Base-by-base conservation (phyloP, 805 yeast species). In the Ogataea methylovora region DNA sequence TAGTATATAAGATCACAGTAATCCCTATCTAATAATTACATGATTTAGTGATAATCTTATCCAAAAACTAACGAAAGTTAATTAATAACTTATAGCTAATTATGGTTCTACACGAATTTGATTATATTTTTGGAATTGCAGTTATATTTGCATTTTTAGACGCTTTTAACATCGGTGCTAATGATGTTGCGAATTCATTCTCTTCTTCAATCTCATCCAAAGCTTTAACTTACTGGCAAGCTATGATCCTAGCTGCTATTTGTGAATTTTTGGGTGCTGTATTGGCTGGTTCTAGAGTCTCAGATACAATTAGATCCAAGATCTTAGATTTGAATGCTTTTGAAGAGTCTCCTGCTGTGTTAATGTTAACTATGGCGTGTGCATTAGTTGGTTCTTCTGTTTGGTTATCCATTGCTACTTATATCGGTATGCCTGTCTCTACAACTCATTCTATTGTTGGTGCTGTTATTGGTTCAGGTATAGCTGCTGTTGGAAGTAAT, bases 371-470 rank as follows among this genome's bases (percentile, higher is more conserved):
- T 20, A 81, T 81, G 88, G 67, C 80, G 14, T 74, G 82, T 61
- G 88, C 90, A 21, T 60, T 79, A 35, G 73, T 79, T 36, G 90
- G 88, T 29, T 77, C 86, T 5, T 76, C 88, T 2, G 29, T 65
- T 20, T 81, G 88, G 88, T 65, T 81, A 35, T 60, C 80, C 5
- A 35, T 76, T 39, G 88, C 88, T 26, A 82, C 88, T 12, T 41
- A 53, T 3, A 57, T 79, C 22, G 84, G 84, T 42, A 69, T 77
- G 71, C 88, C 88, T n/a, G 87, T 80, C 28, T 81, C 88, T 14
- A 79, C 88, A 13, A 81, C 90, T 9, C 88, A 82, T 50, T 76
- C 86, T 8, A 79, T 82, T 43, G 80, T 81, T 33, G 88, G 88
- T 48, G 87, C 76, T 27, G 68, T 78, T 27, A 77, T 80, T 39